These are phyloP conservation scores for Rhinocladiella similis DNA, from an alignment of 2,329 filamentous ascomycete species.

Conservation along the genomic window DNA sequence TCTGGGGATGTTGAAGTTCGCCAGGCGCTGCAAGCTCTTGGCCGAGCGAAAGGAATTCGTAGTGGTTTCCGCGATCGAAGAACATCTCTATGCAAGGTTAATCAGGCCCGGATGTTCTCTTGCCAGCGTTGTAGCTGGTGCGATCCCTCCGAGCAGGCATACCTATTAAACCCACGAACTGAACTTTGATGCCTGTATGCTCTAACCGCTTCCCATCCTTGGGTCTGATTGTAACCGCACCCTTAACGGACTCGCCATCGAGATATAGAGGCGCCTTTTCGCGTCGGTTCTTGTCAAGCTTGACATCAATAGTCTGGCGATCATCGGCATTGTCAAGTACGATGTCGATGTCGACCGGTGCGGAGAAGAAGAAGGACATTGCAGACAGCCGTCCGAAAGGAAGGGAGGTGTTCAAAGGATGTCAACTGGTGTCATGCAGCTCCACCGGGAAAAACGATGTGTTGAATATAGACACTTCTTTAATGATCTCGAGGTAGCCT, in stretches of 20 bases:
- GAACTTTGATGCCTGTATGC: constrained; percentile 98
- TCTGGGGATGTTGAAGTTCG: constrained; percentile 97
- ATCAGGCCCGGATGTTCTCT: constrained; percentile 2
- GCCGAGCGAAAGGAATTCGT: constrained; percentile 96
- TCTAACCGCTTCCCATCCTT: constrained; percentile 98
- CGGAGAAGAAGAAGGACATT: constrained; percentile 99
- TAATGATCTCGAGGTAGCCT: too few relatives aligned
- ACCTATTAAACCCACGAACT: constrained; percentile 99
- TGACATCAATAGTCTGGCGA: constrained; percentile 92
- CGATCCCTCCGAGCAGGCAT: constrained; percentile 26
- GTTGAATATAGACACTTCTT: too few relatives aligned
- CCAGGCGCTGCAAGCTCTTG: constrained; percentile 96
- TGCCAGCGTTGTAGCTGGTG: constrained; percentile 14
- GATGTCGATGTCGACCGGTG: constrained; percentile 97
- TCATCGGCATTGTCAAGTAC: constrained; percentile 95
- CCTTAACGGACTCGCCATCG: constrained; percentile 97
- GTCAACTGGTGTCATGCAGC: too few relatives aligned
- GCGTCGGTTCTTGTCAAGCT: constrained; percentile 95
- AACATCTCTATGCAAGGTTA: constrained; percentile 77
- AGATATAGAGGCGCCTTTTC: constrained; percentile 97
- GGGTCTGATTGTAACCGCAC: constrained; percentile 87
- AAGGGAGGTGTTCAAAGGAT: not conserved
- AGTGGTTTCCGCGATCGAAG: constrained; percentile 98
- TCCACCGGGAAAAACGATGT: too few relatives aligned
- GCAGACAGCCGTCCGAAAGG: constrained; percentile 21